Conservation (phyloP, 1,139 yeast genomes). For the Debaryomyces subglobosus region DNA sequence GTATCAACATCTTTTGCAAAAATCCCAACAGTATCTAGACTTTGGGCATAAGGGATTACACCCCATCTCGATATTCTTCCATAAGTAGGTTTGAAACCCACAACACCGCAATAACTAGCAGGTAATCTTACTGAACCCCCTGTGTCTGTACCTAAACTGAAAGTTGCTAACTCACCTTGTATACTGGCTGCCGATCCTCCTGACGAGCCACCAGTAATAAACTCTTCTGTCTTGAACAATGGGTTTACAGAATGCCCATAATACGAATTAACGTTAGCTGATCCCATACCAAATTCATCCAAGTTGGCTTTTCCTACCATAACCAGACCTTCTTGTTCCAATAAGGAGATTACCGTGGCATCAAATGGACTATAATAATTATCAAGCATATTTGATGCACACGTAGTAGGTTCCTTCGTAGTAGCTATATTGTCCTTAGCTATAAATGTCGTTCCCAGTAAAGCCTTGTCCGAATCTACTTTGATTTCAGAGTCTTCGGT, state of each 20-base stretch:
- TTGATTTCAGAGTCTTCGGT: background rate
- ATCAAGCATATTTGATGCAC: conserved; percentile 66
- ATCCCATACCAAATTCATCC: conserved; percentile 99
- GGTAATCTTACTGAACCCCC: conserved; percentile 97
- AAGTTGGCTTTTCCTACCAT: conserved; percentile 86
- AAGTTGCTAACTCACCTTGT: conserved; percentile 66
- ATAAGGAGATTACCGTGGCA: conserved; percentile 67
- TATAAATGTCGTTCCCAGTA: conserved; percentile 18
- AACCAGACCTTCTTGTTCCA: conserved; percentile 54
- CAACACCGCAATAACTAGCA: conserved; percentile 79
- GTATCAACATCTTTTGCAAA: conserved; percentile 52
- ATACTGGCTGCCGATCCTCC: conserved; percentile 97
- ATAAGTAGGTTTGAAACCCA: conserved; percentile 91
- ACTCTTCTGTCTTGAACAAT: conserved; percentile 33
- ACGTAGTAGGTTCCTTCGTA: conserved; percentile 64
- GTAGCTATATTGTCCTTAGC: conserved; percentile 81
- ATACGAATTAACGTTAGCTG: conserved; percentile 57
- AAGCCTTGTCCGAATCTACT: background rate
- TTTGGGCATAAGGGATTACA: conserved; percentile 89
- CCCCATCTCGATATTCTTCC: conserved; percentile 94
- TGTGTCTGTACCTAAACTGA: conserved; percentile 86
- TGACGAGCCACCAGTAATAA: conserved; percentile 86
- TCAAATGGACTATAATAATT: conserved; percentile 75
- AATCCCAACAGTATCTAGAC: conserved; percentile 92
- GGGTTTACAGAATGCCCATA: conserved; percentile 80